Conservation (phyloP, 2,329 filamentous ascomycete genomes). For the Sporothrix pallida region DNA sequence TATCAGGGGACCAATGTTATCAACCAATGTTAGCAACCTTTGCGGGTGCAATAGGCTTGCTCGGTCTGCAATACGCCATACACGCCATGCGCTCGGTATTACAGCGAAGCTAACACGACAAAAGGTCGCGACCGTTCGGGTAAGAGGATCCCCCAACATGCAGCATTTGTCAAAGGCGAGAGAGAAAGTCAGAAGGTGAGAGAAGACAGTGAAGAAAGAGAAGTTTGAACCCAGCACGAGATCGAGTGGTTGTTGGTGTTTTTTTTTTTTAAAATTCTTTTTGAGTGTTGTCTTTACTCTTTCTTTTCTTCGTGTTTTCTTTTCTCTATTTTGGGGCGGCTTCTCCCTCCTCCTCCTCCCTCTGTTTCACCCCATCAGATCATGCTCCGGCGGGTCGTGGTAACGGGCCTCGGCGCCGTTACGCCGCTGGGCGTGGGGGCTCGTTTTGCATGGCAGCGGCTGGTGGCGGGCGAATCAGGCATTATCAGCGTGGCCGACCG, state of each 20-base stretch:
- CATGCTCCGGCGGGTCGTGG: conserved; percentile 70
- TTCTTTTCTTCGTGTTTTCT: no score
- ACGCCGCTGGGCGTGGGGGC: conserved; percentile 84
- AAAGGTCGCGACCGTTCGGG: conserved; percentile 19
- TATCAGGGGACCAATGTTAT: background rate
- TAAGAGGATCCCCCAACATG: conserved; percentile 6
- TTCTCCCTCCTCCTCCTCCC: background rate
- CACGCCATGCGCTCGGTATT: conserved; percentile 25
- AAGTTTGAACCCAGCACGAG: background rate
- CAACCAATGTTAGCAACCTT: background rate
- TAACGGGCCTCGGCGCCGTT: conserved; percentile 81
- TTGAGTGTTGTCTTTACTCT: background rate
- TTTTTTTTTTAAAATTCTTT: background rate
- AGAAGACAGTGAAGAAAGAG: background rate
- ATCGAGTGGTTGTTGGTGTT: conserved; percentile 10
- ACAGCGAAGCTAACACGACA: conserved; percentile 22
- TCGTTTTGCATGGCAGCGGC: conserved; percentile 77
- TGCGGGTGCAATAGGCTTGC: conserved; percentile 16
- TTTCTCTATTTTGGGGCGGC: background rate
- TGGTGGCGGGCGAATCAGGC: conserved; percentile 80
- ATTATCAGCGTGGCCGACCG: conserved; percentile 73
- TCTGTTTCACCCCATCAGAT: background rate
- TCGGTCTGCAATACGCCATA: background rate
- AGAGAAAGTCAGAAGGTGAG: background rate
- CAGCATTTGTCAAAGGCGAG: background rate